These are phyloP conservation scores for Uromyces viciae-fabae DNA, from an alignment of 1,284 basidiomycete species.

Conservation along the genomic window DNA sequence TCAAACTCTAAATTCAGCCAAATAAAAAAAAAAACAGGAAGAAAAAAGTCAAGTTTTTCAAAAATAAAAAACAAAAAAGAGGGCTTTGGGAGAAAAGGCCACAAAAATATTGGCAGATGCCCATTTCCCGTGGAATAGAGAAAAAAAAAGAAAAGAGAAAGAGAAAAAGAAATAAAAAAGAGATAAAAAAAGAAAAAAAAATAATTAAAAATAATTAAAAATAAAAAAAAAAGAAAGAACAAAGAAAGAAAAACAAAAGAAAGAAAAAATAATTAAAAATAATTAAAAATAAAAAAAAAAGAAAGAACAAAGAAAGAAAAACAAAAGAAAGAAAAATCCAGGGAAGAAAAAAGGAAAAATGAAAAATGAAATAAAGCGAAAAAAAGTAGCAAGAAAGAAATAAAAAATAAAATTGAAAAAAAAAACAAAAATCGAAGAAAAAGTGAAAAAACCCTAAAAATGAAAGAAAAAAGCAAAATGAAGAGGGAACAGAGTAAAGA, in stretches of 20 bases:
- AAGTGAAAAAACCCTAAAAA: not conserved
- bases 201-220: not conserved
- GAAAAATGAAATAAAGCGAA: not conserved
- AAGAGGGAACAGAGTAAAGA: not conserved
- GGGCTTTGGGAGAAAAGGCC: not conserved
- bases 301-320: not conserved
- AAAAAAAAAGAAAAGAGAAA: not conserved
- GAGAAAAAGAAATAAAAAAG: not conserved
- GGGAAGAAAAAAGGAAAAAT: not conserved
- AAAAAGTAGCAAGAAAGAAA: not conserved
- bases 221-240: not conserved
- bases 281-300: not conserved
- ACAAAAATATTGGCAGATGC: too few relatives aligned
- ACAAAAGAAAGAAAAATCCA: not conserved
- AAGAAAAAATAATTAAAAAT: not conserved
- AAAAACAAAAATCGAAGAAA: not conserved
- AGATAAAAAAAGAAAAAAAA: not conserved
- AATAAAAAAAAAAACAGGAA: not conserved
- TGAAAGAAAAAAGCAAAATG: not conserved
- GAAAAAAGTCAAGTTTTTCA: not conserved
- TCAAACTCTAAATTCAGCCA: not conserved
- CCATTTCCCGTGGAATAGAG: not conserved
- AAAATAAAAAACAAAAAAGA: not conserved
- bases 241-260: not conserved
- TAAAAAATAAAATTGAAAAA: not conserved